Evolutionary conservation across 73 alveolate genomes (phyloP), one percentile per base, ranked within the genome.

Genomic region (Paraurostyla sp.): DNA sequence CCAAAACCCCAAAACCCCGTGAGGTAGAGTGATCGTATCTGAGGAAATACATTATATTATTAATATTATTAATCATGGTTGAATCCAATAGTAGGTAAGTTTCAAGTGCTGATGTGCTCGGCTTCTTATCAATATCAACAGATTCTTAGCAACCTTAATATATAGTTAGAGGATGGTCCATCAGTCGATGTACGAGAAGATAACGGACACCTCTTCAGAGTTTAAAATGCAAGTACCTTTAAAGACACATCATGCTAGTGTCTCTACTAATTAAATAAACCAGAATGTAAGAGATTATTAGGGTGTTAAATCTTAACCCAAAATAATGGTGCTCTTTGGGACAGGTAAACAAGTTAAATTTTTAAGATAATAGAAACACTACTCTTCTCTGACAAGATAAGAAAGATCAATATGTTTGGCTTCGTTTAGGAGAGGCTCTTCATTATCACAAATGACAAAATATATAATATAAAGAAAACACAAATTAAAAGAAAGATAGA

Each of bases 391-490:
- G 93, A 84, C 35, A 91, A 91, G 40, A 49, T 91, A 20, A 75
- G 84, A 51, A 91, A 91, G 81, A 91, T 91, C 57, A 91, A 91
- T 58, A 82, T 62, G 68, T 90, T 65, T 71, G 86, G 59, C 32
- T 91, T 87, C 88, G 73, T 85, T 0, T 69, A 84, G 59, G 91
- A 84, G 20, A 48, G 96, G 42, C 23, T 46, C 15, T 20, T 91
- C 18, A 91, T 84, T 0, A 73, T 91, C 43, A 91, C 96, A 18
- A 46, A 75, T 22, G 75, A 38, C 48, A 43, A 43, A 15, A 40
- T 91, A n/a, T 91, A 91, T 51, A 91, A 91, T 59, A 48, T 91
- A n/a, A 83, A 75, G 56, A 87, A 91, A 83, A 83, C 22, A 6
- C 49, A 78, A 36, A 54, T 78, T 6, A 78, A 78, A 60, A 20